Evolutionary conservation across 352 stramenopile genomes (phyloP), one percentile per base, ranked within the genome.

Genomic region (Phytophthora citricola): DNA sequence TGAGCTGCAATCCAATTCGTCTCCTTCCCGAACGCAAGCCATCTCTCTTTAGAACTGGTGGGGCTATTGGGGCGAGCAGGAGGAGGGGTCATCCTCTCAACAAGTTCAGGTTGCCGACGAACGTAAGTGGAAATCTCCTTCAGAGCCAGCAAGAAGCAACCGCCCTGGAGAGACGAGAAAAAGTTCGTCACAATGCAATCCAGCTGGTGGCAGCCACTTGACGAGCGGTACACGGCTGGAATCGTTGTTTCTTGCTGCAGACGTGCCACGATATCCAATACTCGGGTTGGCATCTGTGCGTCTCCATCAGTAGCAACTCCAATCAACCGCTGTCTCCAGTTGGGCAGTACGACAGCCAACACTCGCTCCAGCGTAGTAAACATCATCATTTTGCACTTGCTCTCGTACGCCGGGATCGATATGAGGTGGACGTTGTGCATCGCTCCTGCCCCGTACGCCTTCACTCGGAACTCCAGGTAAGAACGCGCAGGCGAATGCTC

Each of bases 1-100:
- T 88, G 83, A 31, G 78, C 65, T 0, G 73, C 78, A 48, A 92
- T 66, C 83, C 83, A 92, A 53, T 78, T 66, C 1, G 72, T 75
- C 27, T 84, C 70, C 11, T 71, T 64, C 4, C 70, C 75, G 31
- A 87, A 56, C 20, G 55, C 61, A 11, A 81, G 26, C 70, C 71
- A 84, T 46, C 47, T 58, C 17, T 72, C 71, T 22, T 55, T 47
- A 6, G 47, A 61, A 43, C 41, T 64, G 17, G 29, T 27, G 9
- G 58, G 52, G 7, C 27, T 40, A 7, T 9, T 26, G 8, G 46
- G 32, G 3, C 20, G 24, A 3, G 4, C 2, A 38, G 63, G 57
- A 45, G 69, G 56, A 4, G 54, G 5, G 15, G 60, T 62, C 63
- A 83, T 79, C 38, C 61, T 61, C 15, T 55, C 46, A n/a, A 79